Evolutionary conservation across 768 basidiomycete genomes (phyloP).

Genomic region (Pleurotus djamor): DNA sequence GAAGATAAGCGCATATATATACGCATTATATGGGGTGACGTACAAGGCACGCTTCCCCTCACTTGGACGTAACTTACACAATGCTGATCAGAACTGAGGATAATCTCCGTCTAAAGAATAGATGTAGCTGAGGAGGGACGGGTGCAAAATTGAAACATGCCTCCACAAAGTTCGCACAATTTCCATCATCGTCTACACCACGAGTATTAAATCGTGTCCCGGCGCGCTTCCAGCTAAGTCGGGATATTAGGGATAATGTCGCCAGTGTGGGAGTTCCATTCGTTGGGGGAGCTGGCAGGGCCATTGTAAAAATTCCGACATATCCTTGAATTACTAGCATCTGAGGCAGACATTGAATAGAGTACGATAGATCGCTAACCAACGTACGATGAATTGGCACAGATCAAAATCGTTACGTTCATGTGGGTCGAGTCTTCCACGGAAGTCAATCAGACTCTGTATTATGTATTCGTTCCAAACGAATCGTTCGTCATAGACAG

Average conservation of each 20-base stretch:
- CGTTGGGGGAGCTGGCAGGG: slow-evolving; percentile 72
- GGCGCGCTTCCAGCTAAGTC: slow-evolving; percentile 92
- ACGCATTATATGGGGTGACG: slow-evolving; percentile 31
- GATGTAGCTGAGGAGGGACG: slow-evolving; percentile 10
- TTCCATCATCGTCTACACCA: slow-evolving; percentile 94
- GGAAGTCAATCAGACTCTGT: slow-evolving; percentile 83
- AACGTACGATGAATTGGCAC: slow-evolving; percentile 81
- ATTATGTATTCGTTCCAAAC: slow-evolving; percentile 96
- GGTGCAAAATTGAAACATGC: slow-evolving; percentile 31
- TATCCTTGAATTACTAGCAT: slow-evolving; percentile 94
- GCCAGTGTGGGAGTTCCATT: slow-evolving; percentile 71
- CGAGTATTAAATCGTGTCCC: slow-evolving; percentile 97
- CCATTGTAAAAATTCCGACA: slow-evolving; percentile 79
- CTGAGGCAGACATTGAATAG: slow-evolving; percentile 31
- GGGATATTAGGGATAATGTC: slow-evolving; percentile 78
- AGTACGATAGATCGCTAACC: neutral
- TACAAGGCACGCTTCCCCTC: slow-evolving; percentile 93
- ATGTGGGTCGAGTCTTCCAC: slow-evolving; percentile 67
- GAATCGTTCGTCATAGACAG: slow-evolving; percentile 79
- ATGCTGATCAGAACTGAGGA: slow-evolving; percentile 84
- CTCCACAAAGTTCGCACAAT: slow-evolving; percentile 97
- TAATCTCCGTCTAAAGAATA: slow-evolving; percentile 73
- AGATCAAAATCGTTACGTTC: slow-evolving; percentile 76
- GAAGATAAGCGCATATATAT: slow-evolving; percentile 13
- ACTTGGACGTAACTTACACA: slow-evolving; percentile 93